phyloP scores from a whole-genome alignment of 192 early-diverging fungal species.

The Coemansia sp. region DNA sequence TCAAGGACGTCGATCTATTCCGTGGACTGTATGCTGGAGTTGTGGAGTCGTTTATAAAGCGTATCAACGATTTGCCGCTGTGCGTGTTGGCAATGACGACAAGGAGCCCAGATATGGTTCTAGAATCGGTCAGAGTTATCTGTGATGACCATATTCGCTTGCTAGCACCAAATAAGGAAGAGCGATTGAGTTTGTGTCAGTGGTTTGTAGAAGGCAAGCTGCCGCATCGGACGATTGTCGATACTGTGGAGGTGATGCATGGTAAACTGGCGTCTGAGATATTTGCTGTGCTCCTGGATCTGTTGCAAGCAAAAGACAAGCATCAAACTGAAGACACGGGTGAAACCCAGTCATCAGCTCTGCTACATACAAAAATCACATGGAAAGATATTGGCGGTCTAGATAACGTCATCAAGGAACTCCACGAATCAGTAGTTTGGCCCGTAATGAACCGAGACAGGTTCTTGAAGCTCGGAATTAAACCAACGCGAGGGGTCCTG shows the following conservation, averaged over 20 bases:
- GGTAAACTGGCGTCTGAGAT: slow-evolving; percentile 35
- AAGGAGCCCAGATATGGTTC: slow-evolving; percentile 34
- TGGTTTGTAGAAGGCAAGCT: slow-evolving; percentile 24
- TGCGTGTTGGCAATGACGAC: slow-evolving; percentile 54
- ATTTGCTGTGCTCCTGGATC: slow-evolving; percentile 12
- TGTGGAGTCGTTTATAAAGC: slow-evolving; percentile 22
- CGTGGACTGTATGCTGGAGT: slow-evolving; percentile 30
- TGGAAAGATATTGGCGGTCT: slow-evolving; percentile 87
- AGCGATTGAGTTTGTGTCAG: slow-evolving; percentile 23
- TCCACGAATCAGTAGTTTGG: slow-evolving; percentile 83
- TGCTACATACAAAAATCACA: neutral
- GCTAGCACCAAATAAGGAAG: slow-evolving; percentile 19
- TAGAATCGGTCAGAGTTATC: slow-evolving; percentile 24
- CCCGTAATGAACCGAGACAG: slow-evolving; percentile 63
- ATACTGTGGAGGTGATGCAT: slow-evolving; percentile 9
- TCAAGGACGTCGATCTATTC: slow-evolving; percentile 44
- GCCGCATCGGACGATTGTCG: neutral
- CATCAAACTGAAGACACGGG: neutral
- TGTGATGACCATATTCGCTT: slow-evolving; percentile 46
- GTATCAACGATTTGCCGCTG: slow-evolving; percentile 1
- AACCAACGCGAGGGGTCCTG: slow-evolving; percentile 77
- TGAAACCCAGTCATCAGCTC: neutral
- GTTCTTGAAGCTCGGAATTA: slow-evolving; percentile 69
- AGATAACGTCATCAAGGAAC: slow-evolving; percentile 61
- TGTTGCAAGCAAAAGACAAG: neutral